These are phyloP conservation scores for Phoma herbarum DNA, from an alignment of 2,329 filamentous ascomycete genomes.

Conservation along the genomic window DNA sequence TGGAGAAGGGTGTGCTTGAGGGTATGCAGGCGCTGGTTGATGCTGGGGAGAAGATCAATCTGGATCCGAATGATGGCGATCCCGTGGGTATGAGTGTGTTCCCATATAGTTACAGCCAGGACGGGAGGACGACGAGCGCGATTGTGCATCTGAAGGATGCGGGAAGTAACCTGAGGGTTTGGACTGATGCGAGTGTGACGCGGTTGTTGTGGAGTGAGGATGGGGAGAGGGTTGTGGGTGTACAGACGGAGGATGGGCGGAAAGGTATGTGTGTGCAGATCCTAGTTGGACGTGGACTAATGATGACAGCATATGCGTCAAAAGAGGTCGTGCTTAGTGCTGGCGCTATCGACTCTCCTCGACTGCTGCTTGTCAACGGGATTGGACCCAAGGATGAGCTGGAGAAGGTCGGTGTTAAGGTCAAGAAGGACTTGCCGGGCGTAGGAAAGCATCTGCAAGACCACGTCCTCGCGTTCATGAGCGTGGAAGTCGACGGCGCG, in stretches of 20 bases:
- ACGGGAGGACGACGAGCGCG: constrained; percentile 48
- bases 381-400: constrained; percentile 58
- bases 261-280: constrained; percentile 36
- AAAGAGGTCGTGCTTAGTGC: constrained; percentile 49
- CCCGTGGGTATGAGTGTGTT: constrained; percentile 43
- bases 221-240: constrained; percentile 40
- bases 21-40: constrained; percentile 65
- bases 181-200: constrained; percentile 59
- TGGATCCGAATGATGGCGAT: constrained; percentile 60
- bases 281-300: background rate
- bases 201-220: constrained; percentile 33
- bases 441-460: constrained; percentile 59
- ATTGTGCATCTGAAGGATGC: constrained; percentile 48
- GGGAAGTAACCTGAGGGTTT: constrained; percentile 63
- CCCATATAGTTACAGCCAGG: constrained; percentile 49
- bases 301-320: constrained; percentile 4
- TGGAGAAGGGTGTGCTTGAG: constrained; percentile 65
- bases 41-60: constrained; percentile 62
- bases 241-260: constrained; percentile 40
- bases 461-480: constrained; percentile 57
- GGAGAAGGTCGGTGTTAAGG: constrained; percentile 52
- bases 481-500: constrained; percentile 53
- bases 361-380: constrained; percentile 59
- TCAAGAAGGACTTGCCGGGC: constrained; percentile 52
- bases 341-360: constrained; percentile 48